Base-by-base conservation (phyloP, 345 rosid genomes). In the Eucalyptus curtisii region DNA sequence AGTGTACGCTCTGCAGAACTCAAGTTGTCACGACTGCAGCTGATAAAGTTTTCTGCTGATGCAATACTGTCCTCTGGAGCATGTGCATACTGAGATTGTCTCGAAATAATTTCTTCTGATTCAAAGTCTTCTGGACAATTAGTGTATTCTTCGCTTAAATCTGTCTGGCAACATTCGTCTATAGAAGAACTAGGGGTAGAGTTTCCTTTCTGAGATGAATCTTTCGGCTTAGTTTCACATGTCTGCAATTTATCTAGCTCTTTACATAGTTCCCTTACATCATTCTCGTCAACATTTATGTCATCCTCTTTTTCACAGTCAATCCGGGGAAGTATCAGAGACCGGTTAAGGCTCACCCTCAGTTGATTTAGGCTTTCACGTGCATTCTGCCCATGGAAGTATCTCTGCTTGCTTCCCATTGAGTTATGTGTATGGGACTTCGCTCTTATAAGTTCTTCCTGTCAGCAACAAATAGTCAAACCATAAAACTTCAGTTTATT, bases 381-480 rank as follows among this genome's bases (percentile, higher is more conserved):
- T 86, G 92, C 97, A 90, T 92, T 95, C 81, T 52, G 90, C 89
- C 94, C 96, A 37, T 91, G 90, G 22, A 95, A 92, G 88, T 92
- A 89, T 88, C 94, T 93, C 49, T 90, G 91, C 93, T 87, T 94
- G 80, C 91, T 92, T 91, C 94, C 93, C 89, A 89, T 92, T 48
- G 95, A 88, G 87, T 91, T 92, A 88, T 90, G 87, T 47, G 76
- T 88, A 90, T 94, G 96, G 84, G 96, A 95, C 88, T 95, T 97
- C 61, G 97, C 97, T 95, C 96, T 94, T 86, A 93, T 93, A 53
- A 98, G 99, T 91, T 98, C 99, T 88, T 98, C 99, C 99, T 98
- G 98, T 68, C 86, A 91, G 71, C 81, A 90, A 87, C 86, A 82
- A 48, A 86, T 42, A 11, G 86, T 31, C 55, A 55, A 42, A 81